These are phyloP conservation scores for Pseudozyma hubeiensis DNA, from an alignment of 1,284 basidiomycete species.

Conservation along the genomic window DNA sequence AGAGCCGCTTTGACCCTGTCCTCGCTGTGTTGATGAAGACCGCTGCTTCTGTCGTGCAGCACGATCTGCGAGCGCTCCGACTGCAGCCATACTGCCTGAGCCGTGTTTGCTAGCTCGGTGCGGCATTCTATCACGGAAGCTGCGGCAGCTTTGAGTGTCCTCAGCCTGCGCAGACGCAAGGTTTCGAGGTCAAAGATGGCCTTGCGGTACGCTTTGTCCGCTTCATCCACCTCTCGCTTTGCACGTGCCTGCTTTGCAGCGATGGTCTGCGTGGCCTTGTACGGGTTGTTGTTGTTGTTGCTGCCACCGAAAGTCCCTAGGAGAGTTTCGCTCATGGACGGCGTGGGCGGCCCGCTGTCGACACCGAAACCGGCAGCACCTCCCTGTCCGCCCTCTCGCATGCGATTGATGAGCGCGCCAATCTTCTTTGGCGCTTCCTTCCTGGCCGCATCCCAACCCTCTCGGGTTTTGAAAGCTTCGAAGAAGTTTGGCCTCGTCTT, in stretches of 20 bases:
- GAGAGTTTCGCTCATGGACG: slow-evolving; percentile 33
- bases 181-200: slow-evolving; percentile 95
- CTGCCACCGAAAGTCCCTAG: slow-evolving; percentile 29
- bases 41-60: slow-evolving; percentile 44
- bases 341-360: slow-evolving; percentile 18
- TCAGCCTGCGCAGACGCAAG: slow-evolving; percentile 79
- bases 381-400: slow-evolving; percentile 57
- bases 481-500: slow-evolving; percentile 50
- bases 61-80: slow-evolving; percentile 49
- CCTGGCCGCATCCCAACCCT: slow-evolving; percentile 62
- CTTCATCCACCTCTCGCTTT: slow-evolving; percentile 63
- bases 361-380: slow-evolving; percentile 10
- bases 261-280: slow-evolving; percentile 50
- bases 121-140: slow-evolving; percentile 85
- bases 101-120: slow-evolving; percentile 77
- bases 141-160: slow-evolving; percentile 84
- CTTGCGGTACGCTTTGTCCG: slow-evolving; percentile 91
- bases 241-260: slow-evolving; percentile 60
- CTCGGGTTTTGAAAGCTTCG: slow-evolving; percentile 60
- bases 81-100: slow-evolving; percentile 69
- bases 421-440: slow-evolving; percentile 66
- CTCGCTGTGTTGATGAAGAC: slow-evolving; percentile 70
- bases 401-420: slow-evolving; percentile 61
- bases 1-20: slow-evolving; percentile 78
- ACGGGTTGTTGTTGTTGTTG: slow-evolving; percentile 26